Conservation (phyloP, 352 stramenopile species). For the Pythium dissimile region DNA sequence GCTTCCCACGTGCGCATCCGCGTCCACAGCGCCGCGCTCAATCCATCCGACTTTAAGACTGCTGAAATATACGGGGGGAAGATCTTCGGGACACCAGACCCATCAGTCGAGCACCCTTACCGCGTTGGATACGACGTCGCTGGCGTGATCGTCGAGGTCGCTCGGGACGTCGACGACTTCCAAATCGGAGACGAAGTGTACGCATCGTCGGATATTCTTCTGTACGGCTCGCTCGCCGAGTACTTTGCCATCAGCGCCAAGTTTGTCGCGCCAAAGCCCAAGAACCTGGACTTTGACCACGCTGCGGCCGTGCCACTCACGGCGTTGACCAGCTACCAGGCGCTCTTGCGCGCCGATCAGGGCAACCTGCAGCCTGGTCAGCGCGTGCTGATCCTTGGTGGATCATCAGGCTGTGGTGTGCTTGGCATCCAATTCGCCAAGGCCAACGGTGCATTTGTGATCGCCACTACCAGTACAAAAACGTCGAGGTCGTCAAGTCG, state of each 20-base stretch:
- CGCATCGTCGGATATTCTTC: conserved; percentile 4
- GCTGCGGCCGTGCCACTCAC: conserved; percentile 30
- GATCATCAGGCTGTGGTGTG: conserved; percentile 30
- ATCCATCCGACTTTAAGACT: conserved; percentile 25
- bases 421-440: conserved; percentile 46
- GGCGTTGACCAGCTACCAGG: conserved; percentile 34
- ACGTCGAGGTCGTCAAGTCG: conserved; percentile 27
- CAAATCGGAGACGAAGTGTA: conserved; percentile 13
- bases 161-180: neutral
- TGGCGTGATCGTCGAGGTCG: conserved; percentile 2
- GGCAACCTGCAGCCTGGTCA: conserved; percentile 32
- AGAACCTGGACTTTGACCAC: conserved; percentile 33
- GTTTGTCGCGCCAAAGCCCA: conserved; percentile 38
- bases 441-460: conserved; percentile 3
- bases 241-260: conserved; percentile 31
- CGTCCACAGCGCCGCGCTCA: conserved; percentile 29
- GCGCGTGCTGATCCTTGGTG: conserved; percentile 39
- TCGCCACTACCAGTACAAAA: conserved; percentile 31
- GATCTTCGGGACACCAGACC: neutral
- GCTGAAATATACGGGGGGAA: neutral
- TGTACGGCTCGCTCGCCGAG: conserved; percentile 28
- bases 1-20: conserved; percentile 26
- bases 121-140: conserved; percentile 31
- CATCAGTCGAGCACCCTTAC: conserved; percentile 23
- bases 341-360: conserved; percentile 18